A percentile compares a stretch with the other conserved stretches of the same genome.
These are phyloP conservation scores for Lasiodiplodia theobromae DNA, from an alignment of 2,329 filamentous ascomycete species.

Conservation along the genomic window DNA sequence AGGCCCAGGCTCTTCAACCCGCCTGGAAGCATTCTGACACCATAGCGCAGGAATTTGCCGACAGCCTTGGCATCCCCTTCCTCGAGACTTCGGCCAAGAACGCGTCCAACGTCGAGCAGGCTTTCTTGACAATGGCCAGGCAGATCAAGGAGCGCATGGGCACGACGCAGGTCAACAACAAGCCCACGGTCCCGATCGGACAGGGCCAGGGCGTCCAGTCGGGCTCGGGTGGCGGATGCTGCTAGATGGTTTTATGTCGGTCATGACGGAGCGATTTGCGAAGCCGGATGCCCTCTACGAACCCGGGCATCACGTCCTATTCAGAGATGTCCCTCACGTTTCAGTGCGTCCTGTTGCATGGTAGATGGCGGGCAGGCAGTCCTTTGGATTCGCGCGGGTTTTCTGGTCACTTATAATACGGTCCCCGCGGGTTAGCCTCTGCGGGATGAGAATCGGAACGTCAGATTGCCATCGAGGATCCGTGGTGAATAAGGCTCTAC, in stretches of 20 bases:
- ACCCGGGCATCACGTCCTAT: conserved; percentile 21
- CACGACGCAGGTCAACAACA: conserved; percentile 96
- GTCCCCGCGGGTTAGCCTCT: conserved; percentile 17
- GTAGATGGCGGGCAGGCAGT: conserved; percentile 30
- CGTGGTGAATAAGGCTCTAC: conserved; percentile 29
- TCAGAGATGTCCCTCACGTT: conserved; percentile 29
- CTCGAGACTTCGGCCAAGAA: conserved; percentile 99
- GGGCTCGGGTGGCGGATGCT: conserved; percentile 85
- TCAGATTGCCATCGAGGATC: conserved; percentile 30
- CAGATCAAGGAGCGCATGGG: conserved; percentile 99
- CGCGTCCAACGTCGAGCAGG: conserved; percentile 98
- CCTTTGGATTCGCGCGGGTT: conserved; percentile 30
- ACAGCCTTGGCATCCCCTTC: conserved; percentile 98
- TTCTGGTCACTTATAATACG: conserved; percentile 30
- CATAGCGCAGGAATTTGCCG: conserved; percentile 83
- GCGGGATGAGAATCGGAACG: conserved; percentile 28
- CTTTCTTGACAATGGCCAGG: conserved; percentile 99
- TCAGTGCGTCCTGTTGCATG: conserved; percentile 31
- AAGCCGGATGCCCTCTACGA: conserved; percentile 28
- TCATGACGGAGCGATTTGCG: conserved; percentile 23
- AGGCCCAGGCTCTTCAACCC: conserved; percentile 42
- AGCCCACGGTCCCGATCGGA: conserved; percentile 95
- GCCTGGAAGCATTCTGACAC: conserved; percentile 33
- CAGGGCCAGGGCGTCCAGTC: conserved; percentile 93
- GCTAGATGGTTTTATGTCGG: conserved; percentile 61